A percentile compares a stretch with the other conserved stretches of the same genome.
Evolutionary conservation across 2,329 filamentous ascomycete genomes (phyloP).

Genomic region (Penicillium brasilianum): DNA sequence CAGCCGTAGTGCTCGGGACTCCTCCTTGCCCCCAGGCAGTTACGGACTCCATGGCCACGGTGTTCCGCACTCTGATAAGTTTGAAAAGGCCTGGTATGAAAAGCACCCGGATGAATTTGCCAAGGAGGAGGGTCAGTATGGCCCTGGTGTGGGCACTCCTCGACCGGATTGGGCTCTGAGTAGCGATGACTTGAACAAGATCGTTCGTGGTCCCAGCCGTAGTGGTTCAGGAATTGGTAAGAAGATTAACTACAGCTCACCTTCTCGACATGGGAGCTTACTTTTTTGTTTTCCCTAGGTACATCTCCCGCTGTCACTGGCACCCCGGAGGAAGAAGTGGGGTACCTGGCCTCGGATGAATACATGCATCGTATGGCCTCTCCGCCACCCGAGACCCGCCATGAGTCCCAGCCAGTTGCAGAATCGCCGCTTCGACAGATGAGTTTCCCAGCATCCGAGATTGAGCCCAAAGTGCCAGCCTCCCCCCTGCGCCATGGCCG

Average conservation of each 20-base stretch:
- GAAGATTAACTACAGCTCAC: conserved; percentile 26
- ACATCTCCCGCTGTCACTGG: conserved; percentile 66
- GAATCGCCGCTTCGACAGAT: conserved; percentile 60
- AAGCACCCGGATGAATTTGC: conserved; percentile 82
- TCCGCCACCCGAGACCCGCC: conserved; percentile 56
- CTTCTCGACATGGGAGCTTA: neutral
- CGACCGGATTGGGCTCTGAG: conserved; percentile 82
- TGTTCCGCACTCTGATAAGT: conserved; percentile 73
- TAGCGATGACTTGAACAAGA: conserved; percentile 86
- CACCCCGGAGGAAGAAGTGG: conserved; percentile 89
- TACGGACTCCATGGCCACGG: conserved; percentile 93
- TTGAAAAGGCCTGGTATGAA: conserved; percentile 89
- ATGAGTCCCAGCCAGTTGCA: conserved; percentile 50
- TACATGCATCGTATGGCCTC: conserved; percentile 77
- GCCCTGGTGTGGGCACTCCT: conserved; percentile 61
- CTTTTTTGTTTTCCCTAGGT: conserved; percentile 44
- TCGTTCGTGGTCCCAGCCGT: conserved; percentile 73
- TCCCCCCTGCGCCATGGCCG: conserved; percentile 18
- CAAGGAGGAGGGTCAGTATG: conserved; percentile 73
- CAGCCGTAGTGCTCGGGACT: conserved; percentile 72
- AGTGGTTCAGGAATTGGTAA: conserved; percentile 59
- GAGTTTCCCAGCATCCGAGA: conserved; percentile 56
- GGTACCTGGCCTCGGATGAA: conserved; percentile 84
- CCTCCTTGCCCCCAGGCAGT: conserved; percentile 80
- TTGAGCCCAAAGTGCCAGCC: conserved; percentile 36